Conservation (phyloP, 23 red algal genomes). For the Rhodosorus marinus region DNA sequence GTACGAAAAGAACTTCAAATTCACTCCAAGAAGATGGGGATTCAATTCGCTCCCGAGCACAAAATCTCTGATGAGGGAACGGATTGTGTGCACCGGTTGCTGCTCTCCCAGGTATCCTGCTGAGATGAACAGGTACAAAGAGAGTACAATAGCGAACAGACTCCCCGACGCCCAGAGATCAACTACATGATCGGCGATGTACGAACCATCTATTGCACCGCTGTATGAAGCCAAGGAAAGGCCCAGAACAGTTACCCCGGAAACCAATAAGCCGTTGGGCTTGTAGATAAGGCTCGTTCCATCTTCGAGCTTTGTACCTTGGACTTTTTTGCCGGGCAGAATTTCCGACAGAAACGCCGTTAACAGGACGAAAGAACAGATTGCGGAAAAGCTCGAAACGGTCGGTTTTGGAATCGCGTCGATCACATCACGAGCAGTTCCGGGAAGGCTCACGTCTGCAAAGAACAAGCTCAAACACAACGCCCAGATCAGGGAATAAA, state of each 20-base stretch:
- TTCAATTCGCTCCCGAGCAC: constrained; percentile 88
- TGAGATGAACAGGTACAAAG: constrained; percentile 45
- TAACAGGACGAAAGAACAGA: constrained; percentile 24
- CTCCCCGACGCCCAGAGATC: constrained; percentile 31
- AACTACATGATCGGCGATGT: constrained; percentile 29
- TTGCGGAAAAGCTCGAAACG: constrained; percentile 1
- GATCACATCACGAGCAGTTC: no score
- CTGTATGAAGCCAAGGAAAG: background rate
- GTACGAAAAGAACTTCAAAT: constrained; percentile 96
- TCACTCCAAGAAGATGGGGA: constrained; percentile 47
- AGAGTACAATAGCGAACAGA: constrained; percentile 24
- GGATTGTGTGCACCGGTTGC: background rate
- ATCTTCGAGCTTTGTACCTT: constrained; percentile 34
- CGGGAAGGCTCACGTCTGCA: no score
- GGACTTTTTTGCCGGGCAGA: constrained; percentile 42
- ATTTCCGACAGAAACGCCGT: constrained; percentile 32
- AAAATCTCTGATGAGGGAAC: constrained; percentile 40
- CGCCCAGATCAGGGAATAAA: no score
- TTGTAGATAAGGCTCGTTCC: constrained; percentile 74
- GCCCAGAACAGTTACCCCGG: constrained; percentile 10
- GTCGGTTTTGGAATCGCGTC: constrained; percentile 12
- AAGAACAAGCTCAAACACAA: no score
- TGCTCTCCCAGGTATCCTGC: constrained; percentile 4
- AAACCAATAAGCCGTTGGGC: constrained; percentile 61
- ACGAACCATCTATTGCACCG: constrained; percentile 12